phyloP scores from a whole-genome alignment of 2,329 filamentous ascomycete genomes.

The Cladophialophora immunda region DNA sequence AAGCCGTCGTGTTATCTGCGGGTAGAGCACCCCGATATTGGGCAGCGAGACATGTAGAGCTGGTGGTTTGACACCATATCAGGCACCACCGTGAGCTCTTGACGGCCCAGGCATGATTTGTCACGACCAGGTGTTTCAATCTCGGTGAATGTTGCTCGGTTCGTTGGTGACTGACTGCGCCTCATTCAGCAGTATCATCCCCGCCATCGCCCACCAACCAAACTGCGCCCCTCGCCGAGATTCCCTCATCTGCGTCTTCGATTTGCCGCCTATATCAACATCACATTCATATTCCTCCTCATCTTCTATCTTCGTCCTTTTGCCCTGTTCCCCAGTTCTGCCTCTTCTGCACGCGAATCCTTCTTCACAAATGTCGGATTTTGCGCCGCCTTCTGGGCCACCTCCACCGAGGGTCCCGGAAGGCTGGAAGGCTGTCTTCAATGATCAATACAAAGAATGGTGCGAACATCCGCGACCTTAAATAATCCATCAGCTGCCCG shows the following conservation, averaged over 20 bases:
- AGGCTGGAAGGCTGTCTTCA: conserved; percentile 76
- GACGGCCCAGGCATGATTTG: conserved; percentile 6
- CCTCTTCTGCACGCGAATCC: background rate
- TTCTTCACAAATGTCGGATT: conserved; percentile 40
- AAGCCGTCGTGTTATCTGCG: background rate
- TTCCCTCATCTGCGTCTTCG: conserved; percentile 6
- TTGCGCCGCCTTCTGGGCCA: conserved; percentile 56
- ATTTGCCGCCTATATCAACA: conserved; percentile 8
- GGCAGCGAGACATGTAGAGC: background rate
- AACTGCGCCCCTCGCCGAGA: conserved; percentile 1
- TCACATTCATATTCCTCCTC: background rate
- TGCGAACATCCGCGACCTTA: conserved; percentile 45
- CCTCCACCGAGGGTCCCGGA: conserved; percentile 72
- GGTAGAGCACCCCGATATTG: background rate
- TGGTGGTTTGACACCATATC: background rate
- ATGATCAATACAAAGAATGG: conserved; percentile 89
- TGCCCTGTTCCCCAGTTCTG: background rate
- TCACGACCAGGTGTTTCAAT: background rate
- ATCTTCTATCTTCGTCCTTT: conserved; percentile 1
- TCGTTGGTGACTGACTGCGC: conserved; percentile 13
- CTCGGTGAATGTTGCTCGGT: conserved; percentile 23
- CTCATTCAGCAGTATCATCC: background rate
- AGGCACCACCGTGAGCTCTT: background rate
- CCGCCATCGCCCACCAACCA: background rate
- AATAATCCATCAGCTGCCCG: background rate